Evolutionary conservation across 2,329 filamentous ascomycete genomes (phyloP).

Genomic region (Aspergillus sp.): DNA sequence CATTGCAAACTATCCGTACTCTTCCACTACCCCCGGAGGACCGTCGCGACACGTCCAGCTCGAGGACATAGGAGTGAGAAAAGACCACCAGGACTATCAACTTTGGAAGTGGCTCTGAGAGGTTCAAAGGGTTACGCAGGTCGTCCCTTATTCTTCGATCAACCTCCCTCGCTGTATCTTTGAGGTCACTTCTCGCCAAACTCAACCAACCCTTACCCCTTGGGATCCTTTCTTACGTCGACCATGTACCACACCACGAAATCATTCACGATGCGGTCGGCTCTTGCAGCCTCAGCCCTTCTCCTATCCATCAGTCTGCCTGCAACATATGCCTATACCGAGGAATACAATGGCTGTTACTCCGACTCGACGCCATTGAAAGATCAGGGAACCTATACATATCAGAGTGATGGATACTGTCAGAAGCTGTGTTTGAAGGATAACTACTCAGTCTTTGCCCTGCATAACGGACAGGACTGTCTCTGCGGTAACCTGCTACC

Average conservation of each 20-base stretch:
- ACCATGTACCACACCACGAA: constrained; percentile 27
- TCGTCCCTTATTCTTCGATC: constrained; percentile 36
- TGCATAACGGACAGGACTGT: constrained; percentile 65
- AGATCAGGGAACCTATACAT: constrained; percentile 52
- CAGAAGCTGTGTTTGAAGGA: constrained; percentile 52
- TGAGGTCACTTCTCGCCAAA: no score
- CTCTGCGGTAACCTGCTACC: constrained; percentile 74
- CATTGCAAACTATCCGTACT: background rate
- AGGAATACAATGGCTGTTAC: constrained; percentile 53
- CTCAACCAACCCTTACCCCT: background rate
- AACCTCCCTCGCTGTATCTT: constrained; percentile 21
- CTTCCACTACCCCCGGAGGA: background rate
- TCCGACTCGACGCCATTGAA: constrained; percentile 48
- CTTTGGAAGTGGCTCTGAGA: constrained; percentile 3
- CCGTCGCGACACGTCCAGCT: background rate
- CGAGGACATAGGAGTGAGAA: background rate
- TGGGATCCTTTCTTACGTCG: constrained; percentile 7
- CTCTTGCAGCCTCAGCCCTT: constrained; percentile 28
- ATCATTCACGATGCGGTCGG: constrained; percentile 28
- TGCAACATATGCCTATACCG: constrained; percentile 22
- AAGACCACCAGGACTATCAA: background rate
- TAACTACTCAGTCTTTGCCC: constrained; percentile 61
- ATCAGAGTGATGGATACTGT: constrained; percentile 59
- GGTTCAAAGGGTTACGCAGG: constrained; percentile 40
- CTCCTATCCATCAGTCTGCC: constrained; percentile 27